Conservation (phyloP, 2,329 filamentous ascomycete genomes). For the Helminthosporium solani region DNA sequence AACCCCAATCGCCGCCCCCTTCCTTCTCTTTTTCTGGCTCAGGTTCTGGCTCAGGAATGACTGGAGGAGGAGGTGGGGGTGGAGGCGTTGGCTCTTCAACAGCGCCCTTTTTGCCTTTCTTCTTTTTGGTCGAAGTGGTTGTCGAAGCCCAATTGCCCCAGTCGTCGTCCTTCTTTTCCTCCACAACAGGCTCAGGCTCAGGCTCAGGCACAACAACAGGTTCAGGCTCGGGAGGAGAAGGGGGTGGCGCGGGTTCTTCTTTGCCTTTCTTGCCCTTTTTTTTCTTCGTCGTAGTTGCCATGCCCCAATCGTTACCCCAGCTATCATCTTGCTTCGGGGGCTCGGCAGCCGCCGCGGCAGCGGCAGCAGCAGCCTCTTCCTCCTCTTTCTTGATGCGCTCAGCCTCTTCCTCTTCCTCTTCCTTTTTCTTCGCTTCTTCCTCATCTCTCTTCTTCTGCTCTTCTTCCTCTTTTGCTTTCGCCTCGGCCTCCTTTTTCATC, state of each 20-base stretch:
- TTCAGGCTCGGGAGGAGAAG: conserved; percentile 43
- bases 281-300: conserved; percentile 47
- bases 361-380: conserved; percentile 22
- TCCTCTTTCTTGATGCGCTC: conserved; percentile 29
- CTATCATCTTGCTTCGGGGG: conserved; percentile 39
- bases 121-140: conserved; percentile 29
- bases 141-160: conserved; percentile 32
- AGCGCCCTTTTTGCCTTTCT: conserved; percentile 51
- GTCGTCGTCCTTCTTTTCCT: conserved; percentile 34
- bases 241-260: conserved; percentile 25
- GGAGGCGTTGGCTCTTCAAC: conserved; percentile 25
- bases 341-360: conserved; percentile 14
- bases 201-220: conserved; percentile 18
- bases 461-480: conserved; percentile 27
- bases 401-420: conserved; percentile 27
- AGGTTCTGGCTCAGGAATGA: conserved; percentile 29
- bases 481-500: conserved; percentile 37
- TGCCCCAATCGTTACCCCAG: conserved; percentile 36
- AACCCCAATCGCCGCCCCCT: conserved; percentile 37
- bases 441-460: conserved; percentile 26
- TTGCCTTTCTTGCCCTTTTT: conserved; percentile 54
- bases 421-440: conserved; percentile 13
- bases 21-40: conserved; percentile 32
- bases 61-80: conserved; percentile 20
- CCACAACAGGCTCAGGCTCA: conserved; percentile 17